phyloP scores from a whole-genome alignment of 1,284 basidiomycete genomes.

The Apiotrichum akiyoshidainum region DNA sequence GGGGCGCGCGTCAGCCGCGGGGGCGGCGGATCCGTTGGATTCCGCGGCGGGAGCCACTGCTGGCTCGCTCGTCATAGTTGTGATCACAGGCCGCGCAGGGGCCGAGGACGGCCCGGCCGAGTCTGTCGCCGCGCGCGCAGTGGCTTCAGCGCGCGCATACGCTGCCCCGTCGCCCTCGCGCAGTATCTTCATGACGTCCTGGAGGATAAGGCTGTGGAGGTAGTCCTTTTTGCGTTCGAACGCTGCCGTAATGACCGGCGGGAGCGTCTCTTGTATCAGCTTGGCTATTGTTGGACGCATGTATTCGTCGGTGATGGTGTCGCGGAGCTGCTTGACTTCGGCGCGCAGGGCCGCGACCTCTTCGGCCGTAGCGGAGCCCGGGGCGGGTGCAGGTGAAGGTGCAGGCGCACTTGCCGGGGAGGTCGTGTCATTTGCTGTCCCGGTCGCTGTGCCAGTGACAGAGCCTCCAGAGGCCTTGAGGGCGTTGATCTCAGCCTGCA shows the following conservation, averaged over 20 bases:
- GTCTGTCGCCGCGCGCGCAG: too few relatives aligned
- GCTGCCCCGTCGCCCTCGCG: not conserved
- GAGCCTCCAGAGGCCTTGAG: not conserved
- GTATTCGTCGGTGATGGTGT: not conserved
- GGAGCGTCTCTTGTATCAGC: not conserved
- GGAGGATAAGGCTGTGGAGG: not conserved
- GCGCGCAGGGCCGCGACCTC: slow-evolving; percentile 1
- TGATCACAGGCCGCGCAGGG: too few relatives aligned
- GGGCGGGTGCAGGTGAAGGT: not conserved
- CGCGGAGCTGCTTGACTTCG: not conserved
- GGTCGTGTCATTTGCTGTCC: too few relatives aligned
- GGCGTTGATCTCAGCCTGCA: not conserved
- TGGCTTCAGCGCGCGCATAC: too few relatives aligned
- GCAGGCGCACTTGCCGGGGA: too few relatives aligned
- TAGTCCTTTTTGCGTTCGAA: not conserved
- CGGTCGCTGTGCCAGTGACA: not conserved
- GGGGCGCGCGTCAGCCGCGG: too few relatives aligned
- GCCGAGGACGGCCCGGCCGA: too few relatives aligned
- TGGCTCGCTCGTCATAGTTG: too few relatives aligned
- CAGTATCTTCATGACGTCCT: not conserved
- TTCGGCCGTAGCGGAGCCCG: too few relatives aligned
- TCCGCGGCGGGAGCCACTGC: too few relatives aligned
- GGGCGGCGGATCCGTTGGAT: too few relatives aligned
- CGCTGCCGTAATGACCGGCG: not conserved
- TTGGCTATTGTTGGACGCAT: not conserved